Base-by-base conservation (phyloP, 352 stramenopile genomes). In the Halophytophthora polymorphica region DNA sequence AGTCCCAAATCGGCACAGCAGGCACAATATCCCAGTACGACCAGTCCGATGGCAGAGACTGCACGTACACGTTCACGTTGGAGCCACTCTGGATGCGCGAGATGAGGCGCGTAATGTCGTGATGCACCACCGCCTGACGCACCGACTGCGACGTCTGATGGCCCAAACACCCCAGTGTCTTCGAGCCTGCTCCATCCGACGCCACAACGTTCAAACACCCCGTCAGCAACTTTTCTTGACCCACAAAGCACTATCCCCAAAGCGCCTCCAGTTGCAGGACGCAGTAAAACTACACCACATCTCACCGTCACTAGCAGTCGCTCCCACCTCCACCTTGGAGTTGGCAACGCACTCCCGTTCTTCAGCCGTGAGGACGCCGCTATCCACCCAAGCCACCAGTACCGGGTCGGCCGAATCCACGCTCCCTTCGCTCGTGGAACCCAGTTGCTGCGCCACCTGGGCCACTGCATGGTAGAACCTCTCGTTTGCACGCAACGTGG, bases 131-230 rank as follows among this genome's bases (percentile, higher is more conserved):
- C 7, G 77, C 73, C 34, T 77, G 74, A 8, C 77, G 68, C 25
- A 88, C 80, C 0, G 75, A 86, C 36, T 80, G 60, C 0, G 77
- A 85, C 1, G 80, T 88, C 39, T 89, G 73, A 39, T 84, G 59
- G 14, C 80, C 75, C 1, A 91, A 52, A 28, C 73, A 86, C 0
- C 77, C 80, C 1, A 82, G 56, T 8, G 71, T 66, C 53, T 84
- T 86, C 10, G 59, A 50, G 17, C 59, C 58, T 50, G 34, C 48
- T 15, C 47, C 19, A 14, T 51, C 0, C 11, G 44, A 45, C 23
- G 8, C 8, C 25, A 31, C 4, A 31, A 31, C 12, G 1, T 38
- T 23, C 29, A 37, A n/a, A 47, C 23, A 34, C 28, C 29, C 19
- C 10, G 13, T 14, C 15, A 53, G 39, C 29, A 36, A 36, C 22